These are phyloP conservation scores for Colletotrichum sp. DNA, from an alignment of 2,329 filamentous ascomycete genomes.

Conservation along the genomic window DNA sequence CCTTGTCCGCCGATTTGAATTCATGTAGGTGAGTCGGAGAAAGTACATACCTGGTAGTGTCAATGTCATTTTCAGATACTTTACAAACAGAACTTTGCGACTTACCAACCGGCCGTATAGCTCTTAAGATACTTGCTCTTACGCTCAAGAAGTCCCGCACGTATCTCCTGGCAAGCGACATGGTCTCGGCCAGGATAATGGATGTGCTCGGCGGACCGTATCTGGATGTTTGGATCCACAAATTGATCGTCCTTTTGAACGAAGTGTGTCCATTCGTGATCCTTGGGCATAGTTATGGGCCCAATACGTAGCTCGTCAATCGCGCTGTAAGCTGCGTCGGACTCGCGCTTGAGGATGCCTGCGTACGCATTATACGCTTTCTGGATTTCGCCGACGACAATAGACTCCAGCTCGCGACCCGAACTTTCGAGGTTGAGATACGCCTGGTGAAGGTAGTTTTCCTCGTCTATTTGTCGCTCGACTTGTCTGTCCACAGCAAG, in stretches of 20 bases:
- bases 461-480: conserved; percentile 92
- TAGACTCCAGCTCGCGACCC: conserved; percentile 92
- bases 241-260: conserved; percentile 83
- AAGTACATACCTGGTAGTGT: conserved; percentile 78
- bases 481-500: conserved; percentile 88
- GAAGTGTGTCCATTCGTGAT: conserved; percentile 88
- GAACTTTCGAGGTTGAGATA: conserved; percentile 95
- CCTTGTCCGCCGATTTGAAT: conserved; percentile 97
- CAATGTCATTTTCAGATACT: background rate
- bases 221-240: conserved; percentile 80
- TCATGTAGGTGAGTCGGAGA: conserved; percentile 97
- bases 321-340: conserved; percentile 78
- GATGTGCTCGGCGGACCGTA: conserved; percentile 81
- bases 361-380: conserved; percentile 97
- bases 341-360: conserved; percentile 88
- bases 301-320: conserved; percentile 84
- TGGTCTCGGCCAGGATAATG: conserved; percentile 91
- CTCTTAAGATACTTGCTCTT: conserved; percentile 99
- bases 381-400: conserved; percentile 96
- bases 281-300: conserved; percentile 91
- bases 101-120: conserved; percentile 92
- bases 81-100: background rate
- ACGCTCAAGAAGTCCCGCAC: conserved; percentile 89
- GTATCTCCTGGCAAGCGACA: conserved; percentile 80
- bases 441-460: conserved; percentile 95